Evolutionary conservation across 192 early-diverging fungal species (phyloP), one percentile per base, ranked within the genome.

Genomic region (Gamsiella multidivaricata): DNA sequence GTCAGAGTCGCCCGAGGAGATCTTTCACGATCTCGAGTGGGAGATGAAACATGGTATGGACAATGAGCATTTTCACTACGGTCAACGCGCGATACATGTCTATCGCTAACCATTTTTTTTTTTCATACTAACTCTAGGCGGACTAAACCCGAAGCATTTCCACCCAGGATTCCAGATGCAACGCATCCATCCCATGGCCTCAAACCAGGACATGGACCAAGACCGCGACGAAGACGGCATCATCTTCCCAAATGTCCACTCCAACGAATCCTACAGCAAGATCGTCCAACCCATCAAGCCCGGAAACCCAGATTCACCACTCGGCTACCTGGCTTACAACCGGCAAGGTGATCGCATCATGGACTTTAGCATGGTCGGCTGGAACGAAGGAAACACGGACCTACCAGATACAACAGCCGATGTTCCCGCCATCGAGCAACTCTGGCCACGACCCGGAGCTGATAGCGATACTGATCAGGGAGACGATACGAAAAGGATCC

Each of bases 301-400:
- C 2, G 17, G 11, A 3, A 36, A 78, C 5, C 45, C 61, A 18
- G 34, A 51, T 5, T 56, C 65, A 5, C n/a, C 65, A 6, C 33
- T 78, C 10, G 74, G 60, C 0, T 78, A 78, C 6, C 22, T 69
- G 15, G 65, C 81, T 17, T 85, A 85, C 52, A 83, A 85, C 39
- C 43, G 58, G 15, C 51, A 79, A 5, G 75, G 80, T 0, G 84
- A 85, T 29, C 79, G 75, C 33, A 64, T 85, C 2, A 71, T 83
- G 43, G 81, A 85, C 36, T 85, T 85, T 57, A 83, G 80, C 29
- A 74, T 73, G 57, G 84, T 69, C 11, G 84, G 81, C 2, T 85
- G 76, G 68, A 80, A 74, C 43, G 78, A 81, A 36, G 84, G 84
- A 2, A 61, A 72, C 43, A 80, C 68, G 2, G 75, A 65, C 8